phyloP scores from a whole-genome alignment of 495 filamentous ascomycete species.

The Daldinia grandis region DNA sequence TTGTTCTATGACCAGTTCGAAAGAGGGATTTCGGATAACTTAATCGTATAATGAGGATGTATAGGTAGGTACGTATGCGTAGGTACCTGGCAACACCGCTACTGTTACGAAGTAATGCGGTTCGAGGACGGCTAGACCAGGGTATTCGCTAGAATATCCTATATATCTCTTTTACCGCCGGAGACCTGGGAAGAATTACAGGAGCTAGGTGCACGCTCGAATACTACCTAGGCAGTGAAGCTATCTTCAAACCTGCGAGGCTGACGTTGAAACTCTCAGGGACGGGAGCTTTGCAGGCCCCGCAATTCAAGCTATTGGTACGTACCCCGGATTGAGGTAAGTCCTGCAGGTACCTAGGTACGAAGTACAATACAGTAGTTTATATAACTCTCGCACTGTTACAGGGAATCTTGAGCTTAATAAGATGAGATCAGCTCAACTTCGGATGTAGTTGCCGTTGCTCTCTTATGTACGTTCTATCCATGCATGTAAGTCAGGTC shows the following conservation, averaged over 20 bases:
- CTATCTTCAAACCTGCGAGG: conserved; percentile 31
- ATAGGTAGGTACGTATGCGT: neutral
- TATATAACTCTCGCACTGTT: too few species aligned
- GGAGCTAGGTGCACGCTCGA: neutral
- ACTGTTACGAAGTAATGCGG: conserved; percentile 12
- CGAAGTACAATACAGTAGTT: neutral
- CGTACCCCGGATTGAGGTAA: neutral
- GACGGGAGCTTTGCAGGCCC: conserved; percentile 23
- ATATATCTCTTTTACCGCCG: neutral
- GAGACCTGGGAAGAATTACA: neutral
- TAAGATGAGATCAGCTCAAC: conserved; percentile 6
- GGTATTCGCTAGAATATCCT: neutral
- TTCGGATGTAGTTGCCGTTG: conserved; percentile 7
- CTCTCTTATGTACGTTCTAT: neutral
- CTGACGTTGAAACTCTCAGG: conserved; percentile 34
- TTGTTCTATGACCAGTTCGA: neutral
- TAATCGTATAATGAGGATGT: neutral
- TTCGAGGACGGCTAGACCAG: neutral
- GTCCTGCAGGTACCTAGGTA: neutral
- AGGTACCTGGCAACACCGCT: conserved; percentile 16
- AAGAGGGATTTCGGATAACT: neutral
- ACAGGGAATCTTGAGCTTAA: neutral
- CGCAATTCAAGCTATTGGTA: conserved; percentile 25
- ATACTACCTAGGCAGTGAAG: too few species aligned
- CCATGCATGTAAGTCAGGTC: neutral